Percentiles rank a stretch among this genome's conserved stretches.
Conservation (phyloP, 306 rosid genomes). For the Gastrolobium villosum region DNA sequence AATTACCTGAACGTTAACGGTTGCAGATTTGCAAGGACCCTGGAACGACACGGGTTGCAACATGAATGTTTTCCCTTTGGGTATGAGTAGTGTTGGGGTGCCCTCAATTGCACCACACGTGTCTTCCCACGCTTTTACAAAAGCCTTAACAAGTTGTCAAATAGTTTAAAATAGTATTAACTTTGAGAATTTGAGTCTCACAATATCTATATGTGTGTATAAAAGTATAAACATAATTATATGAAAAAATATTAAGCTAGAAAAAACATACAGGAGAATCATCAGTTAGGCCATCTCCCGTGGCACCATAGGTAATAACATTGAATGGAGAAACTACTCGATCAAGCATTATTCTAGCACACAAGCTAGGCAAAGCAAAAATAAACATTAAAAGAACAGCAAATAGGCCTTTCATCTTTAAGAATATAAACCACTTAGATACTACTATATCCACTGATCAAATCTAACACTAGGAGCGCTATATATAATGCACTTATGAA, state of each 20-base stretch:
- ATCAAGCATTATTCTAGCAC: neutral
- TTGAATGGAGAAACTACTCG: slow-evolving; percentile 26
- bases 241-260: neutral
- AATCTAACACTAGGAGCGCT: neutral
- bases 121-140: slow-evolving; percentile 60
- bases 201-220: neutral
- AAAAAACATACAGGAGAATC: slow-evolving; percentile 43
- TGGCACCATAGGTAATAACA: slow-evolving; percentile 58
- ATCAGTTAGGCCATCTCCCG: slow-evolving; percentile 56
- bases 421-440: neutral
- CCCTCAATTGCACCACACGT: slow-evolving; percentile 46
- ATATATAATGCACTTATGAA: neutral
- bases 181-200: neutral
- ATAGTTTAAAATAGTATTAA: neutral
- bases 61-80: slow-evolving; percentile 53
- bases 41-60: slow-evolving; percentile 52
- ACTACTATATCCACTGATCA: neutral
- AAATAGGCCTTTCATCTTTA: slow-evolving; percentile 38
- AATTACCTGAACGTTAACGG: slow-evolving; percentile 50
- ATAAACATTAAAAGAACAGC: neutral
- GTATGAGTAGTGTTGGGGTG: slow-evolving; percentile 51
- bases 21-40: slow-evolving; percentile 64
- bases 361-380: slow-evolving; percentile 27
- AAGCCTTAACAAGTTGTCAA: slow-evolving; percentile 54
- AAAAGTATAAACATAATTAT: neutral